Evolutionary conservation across 73 alveolate genomes (phyloP).

Genomic region (Tetrahymena borealis): DNA sequence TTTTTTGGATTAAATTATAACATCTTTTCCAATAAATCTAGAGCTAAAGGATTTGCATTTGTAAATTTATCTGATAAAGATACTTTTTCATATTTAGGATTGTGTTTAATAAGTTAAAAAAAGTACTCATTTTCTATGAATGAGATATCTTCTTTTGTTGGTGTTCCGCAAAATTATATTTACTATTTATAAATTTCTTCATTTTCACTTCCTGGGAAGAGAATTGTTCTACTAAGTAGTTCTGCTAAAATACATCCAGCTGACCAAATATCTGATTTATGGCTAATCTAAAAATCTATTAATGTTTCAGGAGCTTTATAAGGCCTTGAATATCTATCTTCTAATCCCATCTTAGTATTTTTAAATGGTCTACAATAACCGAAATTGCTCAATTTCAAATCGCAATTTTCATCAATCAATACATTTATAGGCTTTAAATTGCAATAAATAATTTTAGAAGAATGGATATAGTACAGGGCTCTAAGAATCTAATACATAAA

Average conservation of each 20-base stretch:
- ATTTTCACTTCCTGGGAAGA: no score
- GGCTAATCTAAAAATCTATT: no score
- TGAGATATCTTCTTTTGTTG: background rate
- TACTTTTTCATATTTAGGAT: background rate
- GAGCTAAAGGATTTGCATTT: background rate
- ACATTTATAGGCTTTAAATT: background rate
- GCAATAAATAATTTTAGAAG: background rate
- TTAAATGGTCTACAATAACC: background rate
- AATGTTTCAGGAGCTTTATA: no score
- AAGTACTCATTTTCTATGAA: background rate
- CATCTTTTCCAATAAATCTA: background rate
- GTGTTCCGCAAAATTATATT: background rate
- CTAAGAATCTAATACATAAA: background rate
- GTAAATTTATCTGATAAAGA: background rate
- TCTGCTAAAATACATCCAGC: no score
- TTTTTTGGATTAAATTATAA: background rate
- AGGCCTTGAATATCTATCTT: no score
- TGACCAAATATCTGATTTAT: no score
- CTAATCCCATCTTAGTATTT: no score
- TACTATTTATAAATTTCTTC: background rate
- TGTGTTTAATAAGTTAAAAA: background rate
- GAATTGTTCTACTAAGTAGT: no score
- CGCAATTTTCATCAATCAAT: background rate
- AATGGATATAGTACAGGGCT: background rate
- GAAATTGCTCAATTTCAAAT: background rate